Percentiles rank a stretch among this genome's conserved stretches.
phyloP scores from a whole-genome alignment of 2,329 filamentous ascomycete genomes.

The Verticillium zaregamsianum region DNA sequence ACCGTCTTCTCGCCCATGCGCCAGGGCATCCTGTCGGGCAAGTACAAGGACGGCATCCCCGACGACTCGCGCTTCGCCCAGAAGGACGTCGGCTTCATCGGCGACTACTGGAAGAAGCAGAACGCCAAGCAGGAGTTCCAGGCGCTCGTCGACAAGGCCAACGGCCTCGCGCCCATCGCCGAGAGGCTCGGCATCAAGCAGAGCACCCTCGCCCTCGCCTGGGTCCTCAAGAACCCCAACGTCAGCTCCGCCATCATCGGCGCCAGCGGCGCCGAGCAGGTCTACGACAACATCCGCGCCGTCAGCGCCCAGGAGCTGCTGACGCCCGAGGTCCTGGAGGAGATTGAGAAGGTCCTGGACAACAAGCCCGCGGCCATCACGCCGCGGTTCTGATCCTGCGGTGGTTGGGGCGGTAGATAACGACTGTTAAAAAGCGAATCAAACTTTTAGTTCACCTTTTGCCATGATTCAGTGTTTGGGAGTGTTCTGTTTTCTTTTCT shows the following conservation, averaged over 20 bases:
- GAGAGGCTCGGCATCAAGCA: constrained; percentile 57
- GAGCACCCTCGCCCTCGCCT: constrained; percentile 54
- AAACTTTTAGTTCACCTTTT: not conserved
- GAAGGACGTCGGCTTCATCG: constrained; percentile 50
- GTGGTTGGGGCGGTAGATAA: not conserved
- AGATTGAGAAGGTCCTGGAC: constrained; percentile 55
- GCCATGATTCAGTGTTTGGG: too few relatives aligned
- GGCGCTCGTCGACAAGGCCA: constrained; percentile 54
- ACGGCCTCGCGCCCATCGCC: constrained; percentile 57
- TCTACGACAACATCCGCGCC: constrained; percentile 56
- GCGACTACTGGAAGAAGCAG: constrained; percentile 43
- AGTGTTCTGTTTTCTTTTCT: too few relatives aligned
- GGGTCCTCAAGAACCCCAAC: constrained; percentile 59
- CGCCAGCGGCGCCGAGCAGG: constrained; percentile 53
- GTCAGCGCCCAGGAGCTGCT: constrained; percentile 49
- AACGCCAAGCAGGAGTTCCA: constrained; percentile 51
- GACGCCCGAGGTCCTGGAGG: constrained; percentile 53
- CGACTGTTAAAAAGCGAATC: not conserved
- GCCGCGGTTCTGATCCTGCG: constrained; percentile 23
- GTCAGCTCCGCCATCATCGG: constrained; percentile 60
- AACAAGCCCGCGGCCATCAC: constrained; percentile 50
- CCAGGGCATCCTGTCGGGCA: constrained; percentile 58
- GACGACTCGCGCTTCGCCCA: constrained; percentile 54
- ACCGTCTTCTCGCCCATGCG: constrained; percentile 59
- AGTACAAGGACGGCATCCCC: constrained; percentile 62